A percentile compares a stretch with the other conserved stretches of the same genome.
Evolutionary conservation across 768 basidiomycete species (phyloP).

Genomic region (Mycena olivaceomarginata): DNA sequence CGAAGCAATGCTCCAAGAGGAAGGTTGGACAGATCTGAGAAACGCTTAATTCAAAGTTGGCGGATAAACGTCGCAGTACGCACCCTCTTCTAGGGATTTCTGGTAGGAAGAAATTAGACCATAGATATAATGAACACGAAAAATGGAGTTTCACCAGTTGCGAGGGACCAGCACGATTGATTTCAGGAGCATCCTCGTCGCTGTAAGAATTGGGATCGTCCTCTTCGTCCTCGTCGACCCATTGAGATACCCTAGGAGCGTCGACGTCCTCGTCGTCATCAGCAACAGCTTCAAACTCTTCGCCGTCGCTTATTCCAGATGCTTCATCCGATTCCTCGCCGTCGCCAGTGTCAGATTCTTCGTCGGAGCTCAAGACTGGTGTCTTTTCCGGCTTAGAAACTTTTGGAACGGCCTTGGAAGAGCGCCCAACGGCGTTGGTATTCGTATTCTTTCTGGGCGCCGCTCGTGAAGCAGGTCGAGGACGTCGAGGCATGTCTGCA

Average conservation of each 20-base stretch:
- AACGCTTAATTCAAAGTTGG: not conserved
- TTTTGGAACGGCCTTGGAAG: not conserved
- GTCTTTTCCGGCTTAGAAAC: not conserved
- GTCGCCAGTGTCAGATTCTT: not conserved
- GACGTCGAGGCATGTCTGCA: constrained; percentile 59
- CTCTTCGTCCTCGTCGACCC: constrained; percentile 71
- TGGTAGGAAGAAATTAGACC: constrained; percentile 1
- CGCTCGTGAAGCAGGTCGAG: constrained; percentile 57
- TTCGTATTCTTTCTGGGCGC: constrained; percentile 18
- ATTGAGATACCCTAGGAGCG: constrained; percentile 76
- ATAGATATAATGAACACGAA: not conserved
- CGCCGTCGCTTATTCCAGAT: constrained; percentile 46
- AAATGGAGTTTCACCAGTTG: constrained; percentile 50
- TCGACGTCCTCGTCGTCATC: constrained; percentile 67
- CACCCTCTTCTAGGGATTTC: constrained; percentile 39
- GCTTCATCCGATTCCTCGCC: constrained; percentile 44
- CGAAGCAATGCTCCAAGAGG: constrained; percentile 80
- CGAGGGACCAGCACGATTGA: constrained; percentile 53
- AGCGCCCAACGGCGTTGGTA: constrained; percentile 19
- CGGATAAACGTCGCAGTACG: not conserved
- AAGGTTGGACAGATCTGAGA: constrained; percentile 73
- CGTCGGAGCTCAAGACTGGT: constrained; percentile 11
- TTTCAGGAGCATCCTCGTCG: constrained; percentile 54
- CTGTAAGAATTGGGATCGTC: constrained; percentile 49
- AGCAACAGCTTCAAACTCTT: constrained; percentile 44